Evolutionary conservation across 306 rosid species (phyloP).

Genomic region (Corylus americana): DNA sequence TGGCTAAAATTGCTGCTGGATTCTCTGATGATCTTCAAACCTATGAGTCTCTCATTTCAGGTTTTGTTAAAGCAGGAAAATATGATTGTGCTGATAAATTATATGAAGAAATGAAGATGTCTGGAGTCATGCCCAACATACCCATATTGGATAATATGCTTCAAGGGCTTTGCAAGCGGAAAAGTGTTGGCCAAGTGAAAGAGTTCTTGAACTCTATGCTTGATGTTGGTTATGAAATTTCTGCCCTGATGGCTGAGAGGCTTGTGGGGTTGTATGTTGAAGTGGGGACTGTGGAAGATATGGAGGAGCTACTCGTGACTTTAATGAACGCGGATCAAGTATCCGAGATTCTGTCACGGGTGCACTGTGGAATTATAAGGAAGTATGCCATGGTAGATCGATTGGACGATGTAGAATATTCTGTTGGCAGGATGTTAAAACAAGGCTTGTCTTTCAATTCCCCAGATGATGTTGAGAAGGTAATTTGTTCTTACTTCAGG

Average conservation of each 20-base stretch:
- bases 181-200: slow-evolving; percentile 32
- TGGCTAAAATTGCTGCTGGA: slow-evolving; percentile 50
- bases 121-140: slow-evolving; percentile 47
- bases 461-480: slow-evolving; percentile 52
- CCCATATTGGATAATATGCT: slow-evolving; percentile 49
- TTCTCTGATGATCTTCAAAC: slow-evolving; percentile 42
- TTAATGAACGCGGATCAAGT: slow-evolving; percentile 13
- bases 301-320: slow-evolving; percentile 50
- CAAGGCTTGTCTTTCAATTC: slow-evolving; percentile 44
- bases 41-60: slow-evolving; percentile 51
- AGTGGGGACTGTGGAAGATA: slow-evolving; percentile 37
- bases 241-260: slow-evolving; percentile 40
- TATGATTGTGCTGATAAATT: slow-evolving; percentile 41
- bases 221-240: slow-evolving; percentile 42
- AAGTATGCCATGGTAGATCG: slow-evolving; percentile 48
- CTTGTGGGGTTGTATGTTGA: slow-evolving; percentile 42
- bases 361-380: slow-evolving; percentile 51
- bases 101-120: slow-evolving; percentile 47
- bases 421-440: slow-evolving; percentile 65
- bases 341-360: slow-evolving; percentile 28
- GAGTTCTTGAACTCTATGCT: slow-evolving; percentile 43
- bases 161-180: slow-evolving; percentile 53
- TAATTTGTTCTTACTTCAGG: slow-evolving; percentile 59
- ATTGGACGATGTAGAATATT: slow-evolving; percentile 52
- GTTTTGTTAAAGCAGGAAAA: slow-evolving; percentile 46